Percentiles rank a stretch among this genome's conserved stretches.
Evolutionary conservation across 1,284 basidiomycete species (phyloP).

Genomic region (Apiotrichum porosum): DNA sequence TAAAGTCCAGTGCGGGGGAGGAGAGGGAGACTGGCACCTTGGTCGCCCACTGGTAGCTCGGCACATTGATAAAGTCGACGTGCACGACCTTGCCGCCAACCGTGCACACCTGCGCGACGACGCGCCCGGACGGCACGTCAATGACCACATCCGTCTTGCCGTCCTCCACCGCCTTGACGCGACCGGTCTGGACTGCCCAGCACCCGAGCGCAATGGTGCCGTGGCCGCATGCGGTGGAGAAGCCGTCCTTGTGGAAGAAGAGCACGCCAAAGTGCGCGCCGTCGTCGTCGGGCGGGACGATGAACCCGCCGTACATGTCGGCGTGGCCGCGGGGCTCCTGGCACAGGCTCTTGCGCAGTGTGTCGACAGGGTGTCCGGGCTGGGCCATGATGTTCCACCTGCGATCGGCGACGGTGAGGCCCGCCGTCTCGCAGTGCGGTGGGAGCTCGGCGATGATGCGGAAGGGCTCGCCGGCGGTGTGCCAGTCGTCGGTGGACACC

Average conservation of each 20-base stretch:
- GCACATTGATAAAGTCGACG: constrained; percentile 21
- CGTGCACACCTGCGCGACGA: constrained; percentile 5
- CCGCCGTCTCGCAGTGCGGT: not conserved
- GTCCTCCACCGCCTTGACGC: constrained; percentile 5
- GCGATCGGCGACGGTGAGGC: constrained; percentile 8
- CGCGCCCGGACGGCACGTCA: constrained; percentile 19
- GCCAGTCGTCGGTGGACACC: constrained; percentile 22
- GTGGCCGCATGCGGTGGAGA: constrained; percentile 54
- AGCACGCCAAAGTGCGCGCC: constrained; percentile 52
- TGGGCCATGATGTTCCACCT: constrained; percentile 5
- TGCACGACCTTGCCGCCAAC: constrained; percentile 3
- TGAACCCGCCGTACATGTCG: constrained; percentile 54
- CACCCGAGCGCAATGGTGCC: constrained; percentile 53
- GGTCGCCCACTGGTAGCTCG: constrained; percentile 5
- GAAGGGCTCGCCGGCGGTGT: constrained; percentile 28
- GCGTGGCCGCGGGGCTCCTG: constrained; percentile 51
- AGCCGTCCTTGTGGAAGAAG: constrained; percentile 55
- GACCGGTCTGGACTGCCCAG: constrained; percentile 46
- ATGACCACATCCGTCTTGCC: constrained; percentile 10
- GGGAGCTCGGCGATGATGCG: constrained; percentile 20
- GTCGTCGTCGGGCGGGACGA: constrained; percentile 41
- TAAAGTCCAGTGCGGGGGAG: constrained; percentile 12
- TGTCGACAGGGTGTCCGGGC: constrained; percentile 17
- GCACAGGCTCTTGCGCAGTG: constrained; percentile 15
- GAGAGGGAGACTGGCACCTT: constrained; percentile 2